Conservation (phyloP, 2,329 filamentous ascomycete species). For the Lasiodiplodia gonubiensis region DNA sequence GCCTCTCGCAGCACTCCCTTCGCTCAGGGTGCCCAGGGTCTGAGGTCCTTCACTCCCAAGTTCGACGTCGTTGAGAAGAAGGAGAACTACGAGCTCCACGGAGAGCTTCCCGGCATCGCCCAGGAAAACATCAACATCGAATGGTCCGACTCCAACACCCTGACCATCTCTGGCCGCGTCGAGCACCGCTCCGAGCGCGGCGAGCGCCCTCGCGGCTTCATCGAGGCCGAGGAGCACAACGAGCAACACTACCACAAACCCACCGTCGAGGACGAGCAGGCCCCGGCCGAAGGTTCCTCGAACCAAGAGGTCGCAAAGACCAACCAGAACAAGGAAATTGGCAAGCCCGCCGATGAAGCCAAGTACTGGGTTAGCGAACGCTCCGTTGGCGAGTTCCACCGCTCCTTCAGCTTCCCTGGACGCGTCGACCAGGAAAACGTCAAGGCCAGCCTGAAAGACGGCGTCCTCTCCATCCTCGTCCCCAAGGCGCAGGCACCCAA, state of each 20-base stretch:
- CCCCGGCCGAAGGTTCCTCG: constrained; percentile 23
- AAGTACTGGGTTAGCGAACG: constrained; percentile 75
- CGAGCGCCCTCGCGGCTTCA: constrained; percentile 53
- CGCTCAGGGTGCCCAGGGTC: constrained; percentile 36
- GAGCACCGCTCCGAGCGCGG: constrained; percentile 68
- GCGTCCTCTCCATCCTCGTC: constrained; percentile 62
- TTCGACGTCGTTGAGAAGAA: constrained; percentile 78
- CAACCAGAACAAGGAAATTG: constrained; percentile 45
- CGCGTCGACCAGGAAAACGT: constrained; percentile 66
- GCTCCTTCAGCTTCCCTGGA: constrained; percentile 64
- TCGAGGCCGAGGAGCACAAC: constrained; percentile 49
- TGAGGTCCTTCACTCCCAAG: constrained; percentile 71
- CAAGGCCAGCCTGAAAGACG: constrained; percentile 65
- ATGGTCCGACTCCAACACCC: constrained; percentile 76
- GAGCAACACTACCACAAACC: constrained; percentile 53
- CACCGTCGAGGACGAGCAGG: constrained; percentile 68
- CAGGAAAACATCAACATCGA: constrained; percentile 78
- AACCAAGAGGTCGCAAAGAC: constrained; percentile 38
- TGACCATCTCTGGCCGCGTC: constrained; percentile 71
- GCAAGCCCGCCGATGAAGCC: constrained; percentile 47
- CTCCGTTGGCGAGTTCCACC: constrained; percentile 63
- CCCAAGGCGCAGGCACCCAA: constrained; percentile 60
- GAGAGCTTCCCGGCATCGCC: constrained; percentile 76
- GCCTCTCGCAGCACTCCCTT: constrained; percentile 37
- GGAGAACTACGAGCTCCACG: constrained; percentile 74